Conservation (phyloP, 2,329 filamentous ascomycete genomes). For the Talaromyces amestolkiae region DNA sequence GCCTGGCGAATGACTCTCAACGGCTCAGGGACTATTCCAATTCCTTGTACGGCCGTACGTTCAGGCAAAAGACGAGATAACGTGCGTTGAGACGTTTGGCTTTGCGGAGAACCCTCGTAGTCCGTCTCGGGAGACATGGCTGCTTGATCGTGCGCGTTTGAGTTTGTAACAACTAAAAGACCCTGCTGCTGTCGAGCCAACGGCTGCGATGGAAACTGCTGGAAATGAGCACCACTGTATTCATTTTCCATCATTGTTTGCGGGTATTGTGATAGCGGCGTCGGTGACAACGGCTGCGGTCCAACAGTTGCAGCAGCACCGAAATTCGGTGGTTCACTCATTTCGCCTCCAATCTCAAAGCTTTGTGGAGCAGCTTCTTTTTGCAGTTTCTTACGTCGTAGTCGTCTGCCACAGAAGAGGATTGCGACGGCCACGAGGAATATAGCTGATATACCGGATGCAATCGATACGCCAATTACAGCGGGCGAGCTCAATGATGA, state of each 20-base stretch:
- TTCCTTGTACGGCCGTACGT: conserved; percentile 24
- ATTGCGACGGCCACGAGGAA: conserved; percentile 35
- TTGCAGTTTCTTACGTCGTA: conserved; percentile 27
- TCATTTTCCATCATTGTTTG: neutral
- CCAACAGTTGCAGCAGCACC: conserved; percentile 23
- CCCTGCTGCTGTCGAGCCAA: conserved; percentile 7
- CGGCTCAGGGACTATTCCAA: conserved; percentile 35
- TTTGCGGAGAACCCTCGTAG: conserved; percentile 31
- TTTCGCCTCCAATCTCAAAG: conserved; percentile 41
- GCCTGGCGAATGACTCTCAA: conserved; percentile 32
- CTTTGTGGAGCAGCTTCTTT: conserved; percentile 25
- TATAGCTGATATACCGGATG: conserved; percentile 35
- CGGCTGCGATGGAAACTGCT: conserved; percentile 21
- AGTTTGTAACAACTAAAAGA: conserved; percentile 21
- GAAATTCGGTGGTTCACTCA: conserved; percentile 39
- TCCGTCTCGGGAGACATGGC: conserved; percentile 25
- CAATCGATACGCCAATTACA: conserved; percentile 39
- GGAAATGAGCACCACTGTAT: conserved; percentile 19
- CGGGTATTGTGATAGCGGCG: neutral
- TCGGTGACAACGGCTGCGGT: conserved; percentile 17
- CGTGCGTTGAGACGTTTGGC: conserved; percentile 36
- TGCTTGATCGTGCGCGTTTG: conserved; percentile 27
- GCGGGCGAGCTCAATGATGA: conserved; percentile 29
- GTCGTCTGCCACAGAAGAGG: conserved; percentile 32
- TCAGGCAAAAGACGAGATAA: conserved; percentile 39